These are phyloP conservation scores for Epichloe brachyelytri DNA, from an alignment of 2,329 filamentous ascomycete genomes.

Conservation along the genomic window DNA sequence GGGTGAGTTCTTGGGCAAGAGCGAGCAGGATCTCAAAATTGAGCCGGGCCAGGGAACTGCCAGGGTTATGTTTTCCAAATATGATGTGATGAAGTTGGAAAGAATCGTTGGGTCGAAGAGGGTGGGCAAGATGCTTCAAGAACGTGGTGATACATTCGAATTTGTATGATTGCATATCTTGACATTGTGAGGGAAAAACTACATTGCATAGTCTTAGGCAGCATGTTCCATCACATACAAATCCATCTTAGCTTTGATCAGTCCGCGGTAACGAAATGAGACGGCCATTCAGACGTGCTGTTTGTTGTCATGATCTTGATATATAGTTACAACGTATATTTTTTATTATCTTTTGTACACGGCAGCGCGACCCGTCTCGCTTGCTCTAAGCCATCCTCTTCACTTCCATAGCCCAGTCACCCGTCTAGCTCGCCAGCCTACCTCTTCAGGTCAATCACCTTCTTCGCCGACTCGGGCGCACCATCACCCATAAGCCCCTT, in stretches of 20 bases:
- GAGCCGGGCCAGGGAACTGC: slow-evolving; percentile 48
- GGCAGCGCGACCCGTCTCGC: not conserved
- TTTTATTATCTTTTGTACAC: not conserved
- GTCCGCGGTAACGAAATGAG: not conserved
- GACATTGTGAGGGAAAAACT: not conserved
- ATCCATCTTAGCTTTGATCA: not conserved
- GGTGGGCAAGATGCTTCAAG: slow-evolving; percentile 70
- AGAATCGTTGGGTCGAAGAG: slow-evolving; percentile 72
- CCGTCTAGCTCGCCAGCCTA: not conserved
- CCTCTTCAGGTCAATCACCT: slow-evolving; percentile 4
- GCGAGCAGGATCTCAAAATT: slow-evolving; percentile 40
- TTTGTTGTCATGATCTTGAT: slow-evolving; percentile 1
- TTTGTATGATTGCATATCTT: slow-evolving; percentile 50
- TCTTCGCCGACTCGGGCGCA: slow-evolving; percentile 14
- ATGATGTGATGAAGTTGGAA: slow-evolving; percentile 82
- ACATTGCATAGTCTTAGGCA: not conserved
- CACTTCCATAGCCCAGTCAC: too few relatives aligned
- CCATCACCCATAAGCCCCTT: slow-evolving; percentile 19
- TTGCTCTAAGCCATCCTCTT: not conserved
- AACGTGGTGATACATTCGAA: slow-evolving; percentile 84
- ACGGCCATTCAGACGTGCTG: not conserved
- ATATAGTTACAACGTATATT: slow-evolving; percentile 1
- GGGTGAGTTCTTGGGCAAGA: slow-evolving; percentile 51
- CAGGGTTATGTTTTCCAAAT: slow-evolving; percentile 65
- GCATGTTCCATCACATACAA: not conserved